Base-by-base conservation (phyloP, 306 rosid genomes). In the Prunus campanulata region DNA sequence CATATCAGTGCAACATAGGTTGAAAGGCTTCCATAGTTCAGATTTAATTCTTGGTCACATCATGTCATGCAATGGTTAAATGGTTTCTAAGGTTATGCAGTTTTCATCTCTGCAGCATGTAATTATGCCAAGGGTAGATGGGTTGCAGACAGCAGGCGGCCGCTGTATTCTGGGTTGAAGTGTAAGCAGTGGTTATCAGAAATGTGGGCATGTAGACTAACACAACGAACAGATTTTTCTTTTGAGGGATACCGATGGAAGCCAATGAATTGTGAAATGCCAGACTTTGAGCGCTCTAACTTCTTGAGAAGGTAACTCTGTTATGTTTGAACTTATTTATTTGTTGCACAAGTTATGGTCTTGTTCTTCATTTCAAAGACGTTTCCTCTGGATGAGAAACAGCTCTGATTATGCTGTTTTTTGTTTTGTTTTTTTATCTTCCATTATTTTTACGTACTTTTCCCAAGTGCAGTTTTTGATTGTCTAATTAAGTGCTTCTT, bases 171-270 rank as follows among this genome's bases (percentile, higher is more conserved):
- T 63, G 96, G 99, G 70, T 83, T 85, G 68, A 69, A 79, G 74
- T 92, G 98, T 78, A 91, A 95, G 85, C 82, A 83, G 74, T 95
- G 97, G 97, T 84, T 95, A 77, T 91, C 97, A 68, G 24, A 80
- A 70, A 89, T 92, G 97, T 95, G 97, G 97, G 84, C 99, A 2
- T 95, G 98, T 82, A 95, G 97, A 86, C 79, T 86, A 82, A 90
- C 97, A 57, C 82, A 84, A 76, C 85, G 97, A 55, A 84, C 86
- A 59, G 93, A 89, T 82, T 95, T 95, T 82, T 89, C 93, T 6
- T 92, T 67, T 29, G 97, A 95, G 87, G 90, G 93, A 73, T 92
- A 91, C 80, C 85, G 89, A 67, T 92, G 96, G 97, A 90, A 74
- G 86, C 96, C 99, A 27, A 85, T 86, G 78, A 90, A 78, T 78